Evolutionary conservation across 495 filamentous ascomycete genomes (phyloP), one percentile per base, ranked within the genome.

Genomic region (Penicillium turbatum): DNA sequence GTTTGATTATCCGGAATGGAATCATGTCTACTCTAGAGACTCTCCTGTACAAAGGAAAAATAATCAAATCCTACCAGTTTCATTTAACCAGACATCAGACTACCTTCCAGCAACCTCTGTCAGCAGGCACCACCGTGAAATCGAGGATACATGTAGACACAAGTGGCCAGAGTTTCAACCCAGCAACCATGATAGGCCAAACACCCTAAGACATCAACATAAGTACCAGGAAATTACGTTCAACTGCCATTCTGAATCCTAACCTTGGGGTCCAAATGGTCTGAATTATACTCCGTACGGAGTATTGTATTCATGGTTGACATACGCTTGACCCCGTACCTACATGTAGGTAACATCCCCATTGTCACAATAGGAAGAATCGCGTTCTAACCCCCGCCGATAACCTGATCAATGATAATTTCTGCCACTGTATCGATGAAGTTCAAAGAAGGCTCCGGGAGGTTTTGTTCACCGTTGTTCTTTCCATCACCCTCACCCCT

Each of bases 101-200:
- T 82, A 0, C 84, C 87, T 51, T 89, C 78, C 21, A 95, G 66
- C 51, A 85, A 78, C 61, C 90, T 72, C 52, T 78, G 77, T 89
- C 78, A 15, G 88, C 81, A 6, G 83, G 88, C 9, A 96, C 74
- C 35, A 92, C 74, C 0, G 82, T 79, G 65, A 87, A 95, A 60
- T 88, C 87, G 16, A 91, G 60, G 15, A 92, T 17, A 46, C n/a
- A n/a, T n/a, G n/a, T n/a, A n/a, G 84, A 86, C 12, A 95, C 86
- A 31, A 82, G 56, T 1, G 91, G 91, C 91, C 91, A 96, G 6
- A 96, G 70, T 65, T 84, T 88, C 69, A 83, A 83, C 0, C 88
- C 86, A 3, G 90, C 89, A 27, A 74, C 53, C 39, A 88, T 75
- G 48, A 96, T 69, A 0, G 78, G 74, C 76, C 79, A 82, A 53